A percentile compares a stretch with the other conserved stretches of the same genome.
These are phyloP conservation scores for Tylopilus plumbeoviolaceoides DNA, from an alignment of 768 basidiomycete genomes.

Conservation along the genomic window DNA sequence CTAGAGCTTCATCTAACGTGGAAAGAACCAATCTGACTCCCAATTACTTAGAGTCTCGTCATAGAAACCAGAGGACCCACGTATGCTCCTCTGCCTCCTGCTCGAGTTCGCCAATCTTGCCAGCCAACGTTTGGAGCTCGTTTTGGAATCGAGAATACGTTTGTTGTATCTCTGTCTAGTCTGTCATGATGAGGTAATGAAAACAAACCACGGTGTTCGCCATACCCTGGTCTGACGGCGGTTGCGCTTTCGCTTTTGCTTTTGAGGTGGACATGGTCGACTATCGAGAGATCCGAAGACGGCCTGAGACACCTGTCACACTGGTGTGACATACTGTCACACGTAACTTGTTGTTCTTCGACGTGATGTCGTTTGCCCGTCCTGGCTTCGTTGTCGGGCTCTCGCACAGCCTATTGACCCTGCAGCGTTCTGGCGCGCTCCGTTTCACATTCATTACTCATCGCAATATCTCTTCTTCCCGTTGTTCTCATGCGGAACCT, in stretches of 20 bases:
- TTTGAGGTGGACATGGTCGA: conserved; percentile 49
- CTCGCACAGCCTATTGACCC: conserved; percentile 39
- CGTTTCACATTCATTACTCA: conserved; percentile 39
- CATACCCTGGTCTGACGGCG: conserved; percentile 72
- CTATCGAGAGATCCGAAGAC: too few species aligned
- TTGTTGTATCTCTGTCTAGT: conserved; percentile 78
- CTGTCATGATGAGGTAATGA: conserved; percentile 35
- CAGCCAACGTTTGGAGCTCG: conserved; percentile 86
- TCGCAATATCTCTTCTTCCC: conserved; percentile 36
- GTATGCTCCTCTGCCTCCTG: conserved; percentile 93
- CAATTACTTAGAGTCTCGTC: neutral
- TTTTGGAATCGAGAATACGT: conserved; percentile 78
- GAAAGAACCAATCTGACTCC: conserved; percentile 72
- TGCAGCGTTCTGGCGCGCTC: conserved; percentile 25
- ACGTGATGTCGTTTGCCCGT: conserved; percentile 59
- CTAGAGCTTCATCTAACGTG: conserved; percentile 78
- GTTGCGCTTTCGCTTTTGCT: conserved; percentile 53
- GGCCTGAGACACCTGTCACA: too few species aligned
- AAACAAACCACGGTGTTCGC: neutral
- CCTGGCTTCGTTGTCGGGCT: conserved; percentile 49
- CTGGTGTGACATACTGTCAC: conserved; percentile 28
- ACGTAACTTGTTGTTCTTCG: conserved; percentile 11
- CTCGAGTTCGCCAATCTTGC: conserved; percentile 95
- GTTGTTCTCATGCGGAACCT: conserved; percentile 20
- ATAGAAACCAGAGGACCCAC: conserved; percentile 43